These are phyloP conservation scores for Alternaria solani DNA, from an alignment of 2,329 filamentous ascomycete genomes.

Conservation along the genomic window DNA sequence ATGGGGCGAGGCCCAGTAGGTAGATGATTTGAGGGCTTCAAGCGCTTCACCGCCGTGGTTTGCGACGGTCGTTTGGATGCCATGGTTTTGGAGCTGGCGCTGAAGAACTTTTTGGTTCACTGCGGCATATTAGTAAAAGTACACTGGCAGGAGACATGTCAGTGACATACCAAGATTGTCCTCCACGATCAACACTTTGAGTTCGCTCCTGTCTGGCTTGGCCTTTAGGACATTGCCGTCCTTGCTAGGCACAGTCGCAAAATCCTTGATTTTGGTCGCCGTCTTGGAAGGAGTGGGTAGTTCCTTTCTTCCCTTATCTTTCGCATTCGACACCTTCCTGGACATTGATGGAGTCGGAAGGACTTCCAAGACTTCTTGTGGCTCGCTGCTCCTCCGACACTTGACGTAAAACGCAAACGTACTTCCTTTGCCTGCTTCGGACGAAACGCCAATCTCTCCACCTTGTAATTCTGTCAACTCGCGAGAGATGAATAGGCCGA, in stretches of 20 bases:
- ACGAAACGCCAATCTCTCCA: constrained; percentile 78
- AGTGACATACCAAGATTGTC: constrained; percentile 46
- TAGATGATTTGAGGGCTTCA: constrained; percentile 53
- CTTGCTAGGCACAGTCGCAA: constrained; percentile 34
- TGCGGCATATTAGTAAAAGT: constrained; percentile 25
- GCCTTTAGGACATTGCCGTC: constrained; percentile 8
- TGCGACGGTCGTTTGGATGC: constrained; percentile 56
- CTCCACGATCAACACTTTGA: constrained; percentile 55
- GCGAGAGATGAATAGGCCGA: constrained; percentile 81
- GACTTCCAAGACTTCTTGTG: constrained; percentile 41
- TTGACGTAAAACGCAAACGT: constrained; percentile 82
- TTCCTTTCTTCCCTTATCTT: constrained; percentile 28
- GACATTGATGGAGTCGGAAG: constrained; percentile 34
- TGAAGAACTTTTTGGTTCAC: constrained; percentile 60
- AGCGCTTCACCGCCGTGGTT: constrained; percentile 61
- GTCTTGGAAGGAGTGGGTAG: constrained; percentile 6
- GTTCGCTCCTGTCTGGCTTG: constrained; percentile 26
- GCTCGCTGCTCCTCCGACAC: constrained; percentile 63
- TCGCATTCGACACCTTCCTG: constrained; percentile 43
- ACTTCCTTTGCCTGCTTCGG: constrained; percentile 71
- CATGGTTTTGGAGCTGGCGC: constrained; percentile 59
- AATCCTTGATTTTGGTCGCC: constrained; percentile 47
- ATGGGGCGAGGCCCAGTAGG: constrained; percentile 50
- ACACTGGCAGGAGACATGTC: no score
- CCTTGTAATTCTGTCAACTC: constrained; percentile 83